Evolutionary conservation across 2,329 filamentous ascomycete genomes (phyloP).

Genomic region (Fusarium mundagurra): DNA sequence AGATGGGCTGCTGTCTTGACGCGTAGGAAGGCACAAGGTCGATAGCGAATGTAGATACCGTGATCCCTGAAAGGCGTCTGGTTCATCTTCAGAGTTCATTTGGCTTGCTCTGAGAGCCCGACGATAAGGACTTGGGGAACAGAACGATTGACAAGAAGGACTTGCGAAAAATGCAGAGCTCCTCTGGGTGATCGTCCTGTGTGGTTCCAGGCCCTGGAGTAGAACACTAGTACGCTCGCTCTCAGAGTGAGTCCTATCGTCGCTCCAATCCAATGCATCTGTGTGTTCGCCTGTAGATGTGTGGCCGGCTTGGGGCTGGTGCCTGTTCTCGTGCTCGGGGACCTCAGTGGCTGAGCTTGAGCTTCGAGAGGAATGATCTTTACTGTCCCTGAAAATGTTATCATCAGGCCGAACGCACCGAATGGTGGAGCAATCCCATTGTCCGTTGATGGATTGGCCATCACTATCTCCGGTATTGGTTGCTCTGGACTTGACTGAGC

Average conservation of each 20-base stretch:
- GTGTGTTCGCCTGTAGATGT: neutral
- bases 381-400: slow-evolving; percentile 45
- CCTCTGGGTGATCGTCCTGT: slow-evolving; percentile 51
- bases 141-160: slow-evolving; percentile 61
- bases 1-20: slow-evolving; percentile 51
- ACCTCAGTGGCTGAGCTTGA: slow-evolving; percentile 1
- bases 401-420: slow-evolving; percentile 48
- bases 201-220: slow-evolving; percentile 24
- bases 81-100: slow-evolving; percentile 45
- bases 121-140: slow-evolving; percentile 65
- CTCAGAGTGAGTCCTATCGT: neutral
- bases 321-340: neutral
- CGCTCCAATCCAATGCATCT: neutral
- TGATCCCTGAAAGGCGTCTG: slow-evolving; percentile 42
- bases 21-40: slow-evolving; percentile 51
- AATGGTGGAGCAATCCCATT: slow-evolving; percentile 45
- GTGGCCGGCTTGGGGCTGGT: neutral
- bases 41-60: slow-evolving; percentile 55
- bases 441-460: neutral
- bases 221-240: neutral
- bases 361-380: neutral
- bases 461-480: neutral
- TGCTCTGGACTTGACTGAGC: neutral
- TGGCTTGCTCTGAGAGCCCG: slow-evolving; percentile 61
- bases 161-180: slow-evolving; percentile 64